phyloP scores from a whole-genome alignment of 2,329 filamentous ascomycete genomes.

The Claviceps maximensis region DNA sequence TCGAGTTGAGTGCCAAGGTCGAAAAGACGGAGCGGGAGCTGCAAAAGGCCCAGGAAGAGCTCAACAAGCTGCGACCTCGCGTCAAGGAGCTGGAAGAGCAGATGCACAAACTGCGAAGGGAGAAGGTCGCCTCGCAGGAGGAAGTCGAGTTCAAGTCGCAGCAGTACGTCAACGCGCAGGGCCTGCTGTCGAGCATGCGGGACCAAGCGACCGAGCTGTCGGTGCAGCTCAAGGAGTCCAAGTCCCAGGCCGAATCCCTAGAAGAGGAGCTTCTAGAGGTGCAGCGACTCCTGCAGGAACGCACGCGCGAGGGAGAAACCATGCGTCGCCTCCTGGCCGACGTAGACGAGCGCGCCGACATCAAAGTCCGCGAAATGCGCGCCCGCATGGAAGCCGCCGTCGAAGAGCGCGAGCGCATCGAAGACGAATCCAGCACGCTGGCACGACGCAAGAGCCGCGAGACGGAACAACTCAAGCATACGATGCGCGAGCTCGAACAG shows the following conservation, averaged over 20 bases:
- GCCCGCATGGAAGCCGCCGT: slow-evolving; percentile 76
- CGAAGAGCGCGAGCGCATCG: slow-evolving; percentile 86
- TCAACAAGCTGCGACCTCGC: slow-evolving; percentile 48
- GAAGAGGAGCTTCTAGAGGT: slow-evolving; percentile 89
- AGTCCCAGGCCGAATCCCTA: slow-evolving; percentile 67
- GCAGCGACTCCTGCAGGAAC: slow-evolving; percentile 72
- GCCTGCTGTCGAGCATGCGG: slow-evolving; percentile 79
- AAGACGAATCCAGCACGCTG: slow-evolving; percentile 74
- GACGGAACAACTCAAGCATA: slow-evolving; percentile 70
- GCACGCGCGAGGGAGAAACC: slow-evolving; percentile 83
- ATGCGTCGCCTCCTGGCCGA: slow-evolving; percentile 85
- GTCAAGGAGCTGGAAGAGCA: slow-evolving; percentile 62
- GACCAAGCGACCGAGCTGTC: slow-evolving; percentile 81
- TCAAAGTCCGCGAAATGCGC: slow-evolving; percentile 76
- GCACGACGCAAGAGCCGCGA: slow-evolving; percentile 68
- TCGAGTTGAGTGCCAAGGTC: slow-evolving; percentile 58
- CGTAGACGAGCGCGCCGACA: slow-evolving; percentile 70
- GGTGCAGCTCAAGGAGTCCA: slow-evolving; percentile 82
- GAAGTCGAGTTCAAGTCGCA: slow-evolving; percentile 74
- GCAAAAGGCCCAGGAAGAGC: slow-evolving; percentile 57
- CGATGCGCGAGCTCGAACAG: slow-evolving; percentile 69
- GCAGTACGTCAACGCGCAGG: slow-evolving; percentile 76
- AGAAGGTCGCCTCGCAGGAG: slow-evolving; percentile 56
- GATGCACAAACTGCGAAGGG: slow-evolving; percentile 51
- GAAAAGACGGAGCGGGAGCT: slow-evolving; percentile 63